phyloP scores from a whole-genome alignment of 1,284 basidiomycete species.

The Schizophyllum commune region DNA sequence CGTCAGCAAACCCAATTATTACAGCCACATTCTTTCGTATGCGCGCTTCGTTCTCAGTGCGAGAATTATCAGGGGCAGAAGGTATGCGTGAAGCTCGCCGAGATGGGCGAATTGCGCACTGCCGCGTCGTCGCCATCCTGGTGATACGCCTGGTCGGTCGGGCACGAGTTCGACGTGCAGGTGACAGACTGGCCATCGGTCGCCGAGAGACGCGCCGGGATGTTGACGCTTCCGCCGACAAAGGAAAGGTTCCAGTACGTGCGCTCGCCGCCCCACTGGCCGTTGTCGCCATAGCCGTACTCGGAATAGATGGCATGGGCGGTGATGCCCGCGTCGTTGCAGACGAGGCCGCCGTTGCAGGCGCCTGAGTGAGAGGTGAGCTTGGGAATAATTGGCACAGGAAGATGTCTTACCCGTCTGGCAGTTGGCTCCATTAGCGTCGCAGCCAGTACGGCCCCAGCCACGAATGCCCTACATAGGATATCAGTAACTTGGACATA shows the following conservation, averaged over 20 bases:
- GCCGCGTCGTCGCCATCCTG: neutral
- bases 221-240: neutral
- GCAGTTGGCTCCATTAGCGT: neutral
- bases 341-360: neutral
- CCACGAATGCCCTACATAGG: neutral
- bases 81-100: neutral
- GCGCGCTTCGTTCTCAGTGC: neutral
- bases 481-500: neutral
- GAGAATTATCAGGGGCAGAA: neutral
- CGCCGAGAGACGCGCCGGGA: neutral
- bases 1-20: too few relatives aligned
- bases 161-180: neutral
- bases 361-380: neutral
- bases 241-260: neutral
- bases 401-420: neutral
- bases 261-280: neutral
- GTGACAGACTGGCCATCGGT: neutral
- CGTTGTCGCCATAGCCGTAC: neutral
- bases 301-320: neutral
- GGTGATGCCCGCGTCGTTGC: neutral
- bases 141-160: slow-evolving; percentile 4
- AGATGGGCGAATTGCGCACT: neutral
- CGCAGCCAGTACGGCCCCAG: neutral
- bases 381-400: too few relatives aligned
- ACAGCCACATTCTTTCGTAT: too few relatives aligned